phyloP scores from a whole-genome alignment of 2,329 filamentous ascomycete genomes.

The Pseudodiploospora longispora region DNA sequence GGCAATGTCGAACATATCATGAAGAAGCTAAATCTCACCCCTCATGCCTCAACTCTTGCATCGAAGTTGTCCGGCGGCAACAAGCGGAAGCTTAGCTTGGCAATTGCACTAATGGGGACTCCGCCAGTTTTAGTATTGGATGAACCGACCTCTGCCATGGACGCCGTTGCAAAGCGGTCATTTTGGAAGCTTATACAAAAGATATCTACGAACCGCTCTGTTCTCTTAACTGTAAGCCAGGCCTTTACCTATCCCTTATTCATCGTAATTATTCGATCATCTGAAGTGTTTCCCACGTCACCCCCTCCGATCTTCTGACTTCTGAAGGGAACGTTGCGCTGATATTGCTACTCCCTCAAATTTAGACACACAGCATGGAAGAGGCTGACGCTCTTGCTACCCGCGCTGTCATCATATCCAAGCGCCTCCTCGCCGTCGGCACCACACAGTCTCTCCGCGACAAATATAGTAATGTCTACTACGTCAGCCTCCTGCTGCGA shows the following conservation, averaged over 20 bases:
- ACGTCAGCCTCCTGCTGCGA: slow-evolving; percentile 53
- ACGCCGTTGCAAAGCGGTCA: slow-evolving; percentile 74
- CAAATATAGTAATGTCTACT: slow-evolving; percentile 53
- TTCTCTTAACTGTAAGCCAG: slow-evolving; percentile 55
- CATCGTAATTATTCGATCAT: not conserved
- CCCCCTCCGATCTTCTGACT: no score
- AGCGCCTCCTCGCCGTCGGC: slow-evolving; percentile 49
- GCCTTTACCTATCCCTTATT: not conserved
- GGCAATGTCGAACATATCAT: slow-evolving; percentile 68
- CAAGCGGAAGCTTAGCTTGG: slow-evolving; percentile 75
- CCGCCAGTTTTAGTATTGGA: slow-evolving; percentile 75
- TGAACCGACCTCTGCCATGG: slow-evolving; percentile 76
- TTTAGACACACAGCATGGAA: slow-evolving; percentile 76
- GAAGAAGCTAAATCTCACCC: slow-evolving; percentile 60
- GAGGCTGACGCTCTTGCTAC: slow-evolving; percentile 78
- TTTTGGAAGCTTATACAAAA: slow-evolving; percentile 77
- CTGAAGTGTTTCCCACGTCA: no score
- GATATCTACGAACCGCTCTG: slow-evolving; percentile 62
- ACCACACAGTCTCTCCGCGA: slow-evolving; percentile 49
- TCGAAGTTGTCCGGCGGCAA: slow-evolving; percentile 75
- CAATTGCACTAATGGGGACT: slow-evolving; percentile 81
- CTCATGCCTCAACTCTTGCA: slow-evolving; percentile 63
- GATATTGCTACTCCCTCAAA: not conserved
- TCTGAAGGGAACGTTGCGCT: no score
- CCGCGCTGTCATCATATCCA: slow-evolving; percentile 40